These are phyloP conservation scores for Colletotrichum caudatum DNA, from an alignment of 2,329 filamentous ascomycete genomes.

Conservation along the genomic window DNA sequence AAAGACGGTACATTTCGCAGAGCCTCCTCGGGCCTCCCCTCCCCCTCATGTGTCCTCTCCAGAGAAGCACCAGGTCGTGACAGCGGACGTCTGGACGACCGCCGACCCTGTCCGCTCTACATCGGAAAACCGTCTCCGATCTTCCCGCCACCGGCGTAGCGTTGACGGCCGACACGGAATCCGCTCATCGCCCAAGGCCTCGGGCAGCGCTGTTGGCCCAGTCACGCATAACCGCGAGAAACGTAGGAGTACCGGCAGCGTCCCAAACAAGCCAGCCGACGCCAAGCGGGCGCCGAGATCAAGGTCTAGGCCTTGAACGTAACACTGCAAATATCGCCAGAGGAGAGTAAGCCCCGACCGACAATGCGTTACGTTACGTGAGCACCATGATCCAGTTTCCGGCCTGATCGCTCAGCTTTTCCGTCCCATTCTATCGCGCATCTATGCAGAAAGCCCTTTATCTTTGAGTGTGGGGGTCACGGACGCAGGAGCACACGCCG, in stretches of 20 bases:
- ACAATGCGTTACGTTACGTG: conserved; percentile 17
- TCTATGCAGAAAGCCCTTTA: conserved; percentile 11
- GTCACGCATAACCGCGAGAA: conserved; percentile 22
- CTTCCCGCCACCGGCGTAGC: conserved; percentile 26
- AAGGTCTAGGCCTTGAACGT: conserved; percentile 29
- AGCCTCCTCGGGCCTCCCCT: neutral
- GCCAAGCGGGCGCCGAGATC: conserved; percentile 27
- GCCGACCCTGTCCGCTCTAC: conserved; percentile 5
- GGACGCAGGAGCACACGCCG: conserved; percentile 5
- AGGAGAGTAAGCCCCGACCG: conserved; percentile 6
- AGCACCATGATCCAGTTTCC: conserved; percentile 11
- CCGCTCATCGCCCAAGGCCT: conserved; percentile 22
- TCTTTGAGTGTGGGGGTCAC: conserved; percentile 7
- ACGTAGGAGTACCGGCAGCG: conserved; percentile 21
- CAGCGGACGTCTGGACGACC: neutral
- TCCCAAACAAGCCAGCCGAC: conserved; percentile 24
- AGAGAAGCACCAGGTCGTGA: conserved; percentile 2
- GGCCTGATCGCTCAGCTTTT: neutral
- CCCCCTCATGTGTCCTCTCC: conserved; percentile 10
- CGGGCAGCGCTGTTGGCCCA: conserved; percentile 1
- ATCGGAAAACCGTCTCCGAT: conserved; percentile 11
- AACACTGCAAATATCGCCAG: neutral
- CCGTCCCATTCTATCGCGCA: neutral
- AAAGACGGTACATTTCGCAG: conserved; percentile 40
- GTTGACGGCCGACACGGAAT: conserved; percentile 10